Evolutionary conservation across 345 rosid species (phyloP).

Genomic region (Nasturtium officinale): DNA sequence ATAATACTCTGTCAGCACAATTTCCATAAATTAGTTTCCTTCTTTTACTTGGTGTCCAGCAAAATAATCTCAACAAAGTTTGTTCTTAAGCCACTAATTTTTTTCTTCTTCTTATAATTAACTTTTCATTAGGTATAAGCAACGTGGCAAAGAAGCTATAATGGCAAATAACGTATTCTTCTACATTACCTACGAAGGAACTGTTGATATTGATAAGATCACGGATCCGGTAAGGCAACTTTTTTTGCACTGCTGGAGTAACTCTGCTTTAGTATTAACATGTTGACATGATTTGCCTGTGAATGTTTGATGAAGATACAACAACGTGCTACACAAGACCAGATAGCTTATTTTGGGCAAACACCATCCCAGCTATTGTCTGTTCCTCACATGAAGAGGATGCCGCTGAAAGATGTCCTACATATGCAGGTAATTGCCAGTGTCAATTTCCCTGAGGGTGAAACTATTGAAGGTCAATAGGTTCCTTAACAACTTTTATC

Average conservation of each 20-base stretch:
- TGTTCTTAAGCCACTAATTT: neutral
- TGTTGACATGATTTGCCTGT: constrained; percentile 28
- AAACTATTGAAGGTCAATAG: constrained; percentile 17
- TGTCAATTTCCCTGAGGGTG: constrained; percentile 5
- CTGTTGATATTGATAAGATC: constrained; percentile 88
- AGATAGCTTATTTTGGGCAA: constrained; percentile 98
- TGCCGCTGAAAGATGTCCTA: constrained; percentile 81
- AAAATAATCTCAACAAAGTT: constrained; percentile 18
- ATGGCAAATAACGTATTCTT: constrained; percentile 91
- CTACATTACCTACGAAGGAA: constrained; percentile 96
- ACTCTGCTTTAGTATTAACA: constrained; percentile 22
- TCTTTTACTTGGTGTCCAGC: constrained; percentile 16
- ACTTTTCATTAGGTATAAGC: constrained; percentile 71
- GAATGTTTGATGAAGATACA: constrained; percentile 61
- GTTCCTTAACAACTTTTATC: constrained; percentile 8
- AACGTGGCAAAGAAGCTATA: constrained; percentile 99
- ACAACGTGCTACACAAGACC: constrained; percentile 94
- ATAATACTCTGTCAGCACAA: constrained; percentile 4
- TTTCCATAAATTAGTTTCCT: constrained; percentile 21
- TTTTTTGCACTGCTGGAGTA: constrained; percentile 13
- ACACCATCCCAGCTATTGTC: constrained; percentile 96
- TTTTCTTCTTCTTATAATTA: constrained; percentile 11
- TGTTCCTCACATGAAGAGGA: constrained; percentile 80
- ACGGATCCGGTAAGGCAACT: constrained; percentile 71
- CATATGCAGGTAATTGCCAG: constrained; percentile 72